phyloP scores from a whole-genome alignment of 441 rosid species.

The Corymbia citriodora region DNA sequence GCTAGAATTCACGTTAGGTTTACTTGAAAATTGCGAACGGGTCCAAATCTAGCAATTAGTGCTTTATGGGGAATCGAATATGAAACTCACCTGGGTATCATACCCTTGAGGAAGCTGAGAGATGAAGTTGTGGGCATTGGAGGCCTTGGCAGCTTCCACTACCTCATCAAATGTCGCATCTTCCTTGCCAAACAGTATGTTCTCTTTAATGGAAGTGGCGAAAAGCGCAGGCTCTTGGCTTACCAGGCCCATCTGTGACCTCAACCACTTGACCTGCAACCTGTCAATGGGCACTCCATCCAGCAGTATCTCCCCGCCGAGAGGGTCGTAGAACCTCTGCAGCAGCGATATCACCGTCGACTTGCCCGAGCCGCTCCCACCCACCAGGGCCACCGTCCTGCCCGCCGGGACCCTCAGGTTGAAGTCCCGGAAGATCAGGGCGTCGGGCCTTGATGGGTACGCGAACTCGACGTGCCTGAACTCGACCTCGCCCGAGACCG shows the following conservation, averaged over 20 bases:
- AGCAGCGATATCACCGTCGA: slow-evolving; percentile 70
- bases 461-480: slow-evolving; percentile 48
- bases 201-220: slow-evolving; percentile 71
- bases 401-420: slow-evolving; percentile 59
- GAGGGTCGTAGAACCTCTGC: slow-evolving; percentile 78
- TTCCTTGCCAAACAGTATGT: slow-evolving; percentile 78
- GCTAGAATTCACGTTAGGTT: neutral
- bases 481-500: slow-evolving; percentile 50
- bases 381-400: slow-evolving; percentile 66
- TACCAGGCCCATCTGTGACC: slow-evolving; percentile 85
- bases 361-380: slow-evolving; percentile 86
- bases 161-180: slow-evolving; percentile 60
- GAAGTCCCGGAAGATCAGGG: slow-evolving; percentile 42
- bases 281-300: slow-evolving; percentile 57
- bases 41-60: neutral
- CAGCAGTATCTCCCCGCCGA: slow-evolving; percentile 53
- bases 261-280: slow-evolving; percentile 68
- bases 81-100: slow-evolving; percentile 56
- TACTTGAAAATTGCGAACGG: neutral
- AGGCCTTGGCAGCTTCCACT: slow-evolving; percentile 60
- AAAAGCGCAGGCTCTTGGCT: slow-evolving; percentile 88
- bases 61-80: neutral
- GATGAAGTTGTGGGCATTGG: slow-evolving; percentile 78
- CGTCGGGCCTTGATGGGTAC: slow-evolving; percentile 76
- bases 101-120: slow-evolving; percentile 52